Evolutionary conservation across 108 stramenopile genomes (phyloP), one percentile per base, ranked within the genome.

Genomic region (Nitzschia sp.): DNA sequence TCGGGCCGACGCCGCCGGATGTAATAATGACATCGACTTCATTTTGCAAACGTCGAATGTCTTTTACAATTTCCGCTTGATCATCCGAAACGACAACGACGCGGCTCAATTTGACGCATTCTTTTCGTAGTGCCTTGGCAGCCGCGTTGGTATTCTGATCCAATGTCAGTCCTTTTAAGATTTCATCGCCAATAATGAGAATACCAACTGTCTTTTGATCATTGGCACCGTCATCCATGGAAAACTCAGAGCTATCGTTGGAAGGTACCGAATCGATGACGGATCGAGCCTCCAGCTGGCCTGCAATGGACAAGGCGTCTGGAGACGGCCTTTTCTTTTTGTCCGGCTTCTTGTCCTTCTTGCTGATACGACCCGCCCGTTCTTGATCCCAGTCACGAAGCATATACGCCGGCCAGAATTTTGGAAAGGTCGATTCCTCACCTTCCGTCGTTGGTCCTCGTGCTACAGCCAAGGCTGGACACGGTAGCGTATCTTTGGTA

Each of bases 1-100:
- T 98, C 0, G 97, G 96, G 13, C 98, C 98, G 25, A 98, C 89
- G 0, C 98, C 98, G n/a, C 98, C 98, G 30, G 86, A 88, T 21
- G 98, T 98, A 38, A 98, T 84, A 46, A 98, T 85, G 1, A 94
- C 82, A 70, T 98, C 98, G 33, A 77, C 84, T 49, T 86, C 80
- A 29, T 77, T 67, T 53, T 76, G 77, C 47, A 91, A 36, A 17
- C 91, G 76, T 27, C 64, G 68, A 34, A 93, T 88, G 62, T 98
- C 97, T 15, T 84, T 77, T 1, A 79, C 79, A 70, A 97, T 95
- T 19, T 83, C 91, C 31, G 83, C 84, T 19, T 67, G 57, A 68
- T 94, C 82, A 70, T 98, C 97, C 0, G 94, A 86, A 6, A 98
- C 85, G 1, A 97, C 83, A 3, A 85, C 89, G 0, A 97, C 96